Percentiles rank a stretch among this genome's conserved stretches.
phyloP scores from a whole-genome alignment of 768 basidiomycete species.

The Russula olivacea region DNA sequence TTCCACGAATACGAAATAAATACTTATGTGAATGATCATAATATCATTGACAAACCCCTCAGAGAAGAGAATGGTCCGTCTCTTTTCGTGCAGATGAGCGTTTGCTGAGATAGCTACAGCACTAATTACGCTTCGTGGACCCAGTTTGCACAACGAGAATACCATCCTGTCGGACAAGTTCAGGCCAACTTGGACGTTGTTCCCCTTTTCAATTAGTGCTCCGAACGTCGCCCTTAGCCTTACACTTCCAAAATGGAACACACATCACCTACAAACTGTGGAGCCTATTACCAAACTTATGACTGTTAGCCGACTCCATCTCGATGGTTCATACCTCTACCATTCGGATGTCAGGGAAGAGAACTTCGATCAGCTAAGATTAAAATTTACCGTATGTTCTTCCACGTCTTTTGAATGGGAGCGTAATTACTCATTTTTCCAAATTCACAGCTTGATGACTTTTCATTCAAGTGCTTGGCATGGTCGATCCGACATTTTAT shows the following conservation, averaged over 20 bases:
- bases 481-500: constrained; percentile 89
- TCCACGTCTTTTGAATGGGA: neutral
- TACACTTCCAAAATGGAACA: constrained; percentile 86
- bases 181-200: constrained; percentile 58
- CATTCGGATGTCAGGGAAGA: constrained; percentile 60
- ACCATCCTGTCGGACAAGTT: constrained; percentile 67
- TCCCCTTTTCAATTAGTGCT: constrained; percentile 59
- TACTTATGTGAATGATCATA: constrained; percentile 89
- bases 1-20: constrained; percentile 73
- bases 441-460: constrained; percentile 40
- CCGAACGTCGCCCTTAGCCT: constrained; percentile 55
- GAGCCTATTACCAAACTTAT: constrained; percentile 58
- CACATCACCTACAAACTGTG: constrained; percentile 62
- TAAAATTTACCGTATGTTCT: constrained; percentile 54
- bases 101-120: constrained; percentile 40
- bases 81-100: neutral
- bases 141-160: constrained; percentile 43
- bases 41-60: constrained; percentile 88
- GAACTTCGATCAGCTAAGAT: constrained; percentile 69
- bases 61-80: constrained; percentile 76
- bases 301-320: constrained; percentile 46
- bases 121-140: constrained; percentile 62
- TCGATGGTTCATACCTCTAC: constrained; percentile 72
- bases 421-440: neutral
- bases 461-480: constrained; percentile 67